Evolutionary conservation across 2,329 filamentous ascomycete species (phyloP).

Genomic region (Penicillium sp.): DNA sequence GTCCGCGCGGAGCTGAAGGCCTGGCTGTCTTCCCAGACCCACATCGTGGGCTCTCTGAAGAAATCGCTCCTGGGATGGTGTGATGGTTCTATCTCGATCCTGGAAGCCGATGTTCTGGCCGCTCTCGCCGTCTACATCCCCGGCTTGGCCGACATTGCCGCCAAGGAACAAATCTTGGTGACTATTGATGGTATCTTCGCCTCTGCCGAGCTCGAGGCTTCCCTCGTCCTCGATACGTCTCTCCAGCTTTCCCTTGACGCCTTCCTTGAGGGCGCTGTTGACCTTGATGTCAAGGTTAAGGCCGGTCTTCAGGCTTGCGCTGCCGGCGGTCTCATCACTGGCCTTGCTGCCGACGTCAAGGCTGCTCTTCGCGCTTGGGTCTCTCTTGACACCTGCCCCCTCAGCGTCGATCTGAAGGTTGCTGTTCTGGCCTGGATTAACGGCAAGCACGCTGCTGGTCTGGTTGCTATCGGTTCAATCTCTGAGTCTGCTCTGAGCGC

Average conservation of each 20-base stretch:
- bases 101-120: slow-evolving; percentile 27
- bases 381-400: slow-evolving; percentile 22
- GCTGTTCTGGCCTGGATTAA: slow-evolving; percentile 31
- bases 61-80: slow-evolving; percentile 30
- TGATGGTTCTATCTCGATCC: slow-evolving; percentile 22
- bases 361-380: slow-evolving; percentile 30
- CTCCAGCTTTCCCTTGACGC: slow-evolving; percentile 27
- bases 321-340: slow-evolving; percentile 29
- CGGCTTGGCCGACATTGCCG: slow-evolving; percentile 30
- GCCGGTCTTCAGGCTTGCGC: slow-evolving; percentile 33
- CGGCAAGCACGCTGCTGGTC: slow-evolving; percentile 24
- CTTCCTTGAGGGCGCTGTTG: slow-evolving; percentile 24
- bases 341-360: slow-evolving; percentile 31
- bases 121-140: slow-evolving; percentile 34
- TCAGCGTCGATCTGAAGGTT: slow-evolving; percentile 27
- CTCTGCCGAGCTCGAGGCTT: slow-evolving; percentile 22
- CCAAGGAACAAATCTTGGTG: slow-evolving; percentile 34
- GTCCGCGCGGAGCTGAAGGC: slow-evolving; percentile 27
- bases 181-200: slow-evolving; percentile 35
- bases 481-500: slow-evolving; percentile 26
- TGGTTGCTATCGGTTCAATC: slow-evolving; percentile 26
- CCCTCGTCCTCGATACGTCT: slow-evolving; percentile 29
- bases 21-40: slow-evolving; percentile 26
- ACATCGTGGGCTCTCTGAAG: slow-evolving; percentile 27
- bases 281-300: slow-evolving; percentile 27